These are phyloP conservation scores for Fusarium sp. DNA, from an alignment of 2,329 filamentous ascomycete genomes.

Conservation along the genomic window DNA sequence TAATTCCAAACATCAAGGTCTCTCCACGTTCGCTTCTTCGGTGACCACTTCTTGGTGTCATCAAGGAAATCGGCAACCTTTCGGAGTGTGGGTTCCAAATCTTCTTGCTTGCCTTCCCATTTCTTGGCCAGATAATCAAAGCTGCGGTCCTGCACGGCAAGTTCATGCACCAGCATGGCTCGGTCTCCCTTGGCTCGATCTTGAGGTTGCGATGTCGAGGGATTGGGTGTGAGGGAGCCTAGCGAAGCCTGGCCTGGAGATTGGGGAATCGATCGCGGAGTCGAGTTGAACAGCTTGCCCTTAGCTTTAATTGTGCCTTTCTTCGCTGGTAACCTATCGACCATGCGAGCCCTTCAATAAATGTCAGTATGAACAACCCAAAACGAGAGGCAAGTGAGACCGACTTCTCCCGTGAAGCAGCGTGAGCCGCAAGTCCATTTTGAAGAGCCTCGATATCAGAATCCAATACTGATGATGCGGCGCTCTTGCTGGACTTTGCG, in stretches of 20 bases:
- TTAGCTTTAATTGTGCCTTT: conserved; percentile 58
- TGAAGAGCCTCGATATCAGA: conserved; percentile 67
- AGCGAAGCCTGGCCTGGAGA: conserved; percentile 71
- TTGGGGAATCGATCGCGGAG: conserved; percentile 61
- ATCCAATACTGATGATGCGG: conserved; percentile 60
- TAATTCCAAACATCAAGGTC: conserved; percentile 77
- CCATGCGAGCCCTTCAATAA: conserved; percentile 52
- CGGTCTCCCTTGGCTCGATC: conserved; percentile 69
- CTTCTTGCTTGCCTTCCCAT: conserved; percentile 67
- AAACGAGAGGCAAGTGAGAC: conserved; percentile 37
- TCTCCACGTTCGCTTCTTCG: conserved; percentile 72
- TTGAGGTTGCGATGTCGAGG: conserved; percentile 65
- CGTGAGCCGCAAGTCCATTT: conserved; percentile 57
- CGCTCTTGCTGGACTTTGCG: conserved; percentile 52
- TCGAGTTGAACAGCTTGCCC: conserved; percentile 59
- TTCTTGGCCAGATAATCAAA: conserved; percentile 65
- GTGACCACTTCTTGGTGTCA: conserved; percentile 65
- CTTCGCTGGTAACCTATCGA: conserved; percentile 55
- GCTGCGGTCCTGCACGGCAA: conserved; percentile 68
- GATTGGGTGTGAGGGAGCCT: conserved; percentile 67
- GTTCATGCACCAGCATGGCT: conserved; percentile 71
- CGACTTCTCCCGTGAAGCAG: conserved; percentile 56
- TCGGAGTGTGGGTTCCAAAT: conserved; percentile 67
- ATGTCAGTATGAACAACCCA: conserved; percentile 48
- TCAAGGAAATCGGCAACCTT: conserved; percentile 71